Base-by-base conservation (phyloP, 2,329 filamentous ascomycete species). In the Geosmithia flava region DNA sequence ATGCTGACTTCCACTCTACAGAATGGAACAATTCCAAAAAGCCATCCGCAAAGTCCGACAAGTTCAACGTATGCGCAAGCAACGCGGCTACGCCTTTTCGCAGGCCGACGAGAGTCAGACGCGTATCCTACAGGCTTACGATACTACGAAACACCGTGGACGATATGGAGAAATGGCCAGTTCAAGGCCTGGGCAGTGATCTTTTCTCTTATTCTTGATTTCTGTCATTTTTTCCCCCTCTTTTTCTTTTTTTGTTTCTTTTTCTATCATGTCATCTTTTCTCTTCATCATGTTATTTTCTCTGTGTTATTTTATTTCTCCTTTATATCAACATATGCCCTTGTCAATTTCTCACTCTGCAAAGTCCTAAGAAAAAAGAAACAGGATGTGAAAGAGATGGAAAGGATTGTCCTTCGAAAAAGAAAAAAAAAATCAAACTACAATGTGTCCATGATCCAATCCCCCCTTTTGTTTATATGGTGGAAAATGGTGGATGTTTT, bases 1-100 rank as follows among this genome's bases (percentile, higher is more conserved):
- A 17, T 33, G 29, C 29, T 37, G 17, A 44, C 27, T 2, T 6
- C 13, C 13, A 16, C 8, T 47, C 40, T 20, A 2, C 53, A 91
- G 87, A 61, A 98, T 98, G 93, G 93, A 98, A 62, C 93, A 98
- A 68, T 98, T 98, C 74, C 93, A 98, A 69, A 98, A 98, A 69
- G 93, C 93, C 20, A 97, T 98, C 61, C 85, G 93, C 59, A 98
- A 98, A 70, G 93, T 98, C 47, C 81, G 93, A 47, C 93, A 98
- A 68, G 93, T 97, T 41, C 93, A 97, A 69, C 86, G 93, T 54
- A 98, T 97, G 93, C 88, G 93, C 63, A 98, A 98, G 70, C 93
- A 98, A 70, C 85, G 93, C 60, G 93, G 93, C 33, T 98, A 98
- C 62, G 93, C 93, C 52, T 98, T 98, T 68, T 95, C 88, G 57